Evolutionary conservation across 495 filamentous ascomycete genomes (phyloP).

Genomic region (Aspergillus cristatus): DNA sequence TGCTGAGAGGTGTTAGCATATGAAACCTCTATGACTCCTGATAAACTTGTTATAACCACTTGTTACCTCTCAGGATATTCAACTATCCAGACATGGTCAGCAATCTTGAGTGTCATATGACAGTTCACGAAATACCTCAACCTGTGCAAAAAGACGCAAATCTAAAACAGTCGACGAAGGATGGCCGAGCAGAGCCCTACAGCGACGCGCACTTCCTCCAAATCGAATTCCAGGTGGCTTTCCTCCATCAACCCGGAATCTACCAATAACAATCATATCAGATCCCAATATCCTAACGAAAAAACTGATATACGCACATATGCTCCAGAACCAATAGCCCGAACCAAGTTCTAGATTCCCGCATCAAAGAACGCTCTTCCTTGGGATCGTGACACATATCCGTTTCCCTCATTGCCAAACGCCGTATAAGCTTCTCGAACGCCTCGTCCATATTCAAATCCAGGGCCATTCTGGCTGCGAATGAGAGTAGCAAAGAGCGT

Average conservation of each 20-base stretch:
- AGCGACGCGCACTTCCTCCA: slow-evolving; percentile 29
- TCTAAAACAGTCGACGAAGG: slow-evolving; percentile 34
- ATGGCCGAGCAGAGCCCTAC: slow-evolving; percentile 35
- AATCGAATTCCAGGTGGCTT: slow-evolving; percentile 37
- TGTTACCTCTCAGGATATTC: slow-evolving; percentile 35
- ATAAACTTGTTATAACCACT: no score
- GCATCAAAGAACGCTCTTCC: slow-evolving; percentile 25
- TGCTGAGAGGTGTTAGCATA: slow-evolving; percentile 10
- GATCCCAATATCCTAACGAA: neutral
- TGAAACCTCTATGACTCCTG: no score
- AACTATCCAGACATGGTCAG: slow-evolving; percentile 17
- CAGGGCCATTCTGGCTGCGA: slow-evolving; percentile 40
- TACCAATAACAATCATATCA: slow-evolving; percentile 9
- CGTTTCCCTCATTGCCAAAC: slow-evolving; percentile 18
- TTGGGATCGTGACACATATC: no score
- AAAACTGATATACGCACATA: slow-evolving; percentile 28
- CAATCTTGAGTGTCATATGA: neutral
- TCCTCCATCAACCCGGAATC: slow-evolving; percentile 42
- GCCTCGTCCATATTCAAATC: slow-evolving; percentile 34
- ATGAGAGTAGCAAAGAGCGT: slow-evolving; percentile 34
- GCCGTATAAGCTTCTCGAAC: slow-evolving; percentile 29
- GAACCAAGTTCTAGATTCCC: slow-evolving; percentile 36
- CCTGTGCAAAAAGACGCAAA: slow-evolving; percentile 42
- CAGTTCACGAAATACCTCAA: slow-evolving; percentile 31
- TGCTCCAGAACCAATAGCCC: slow-evolving; percentile 38